Evolutionary conservation across 768 basidiomycete genomes (phyloP).

Genomic region (Peribolospora kevripleyi): DNA sequence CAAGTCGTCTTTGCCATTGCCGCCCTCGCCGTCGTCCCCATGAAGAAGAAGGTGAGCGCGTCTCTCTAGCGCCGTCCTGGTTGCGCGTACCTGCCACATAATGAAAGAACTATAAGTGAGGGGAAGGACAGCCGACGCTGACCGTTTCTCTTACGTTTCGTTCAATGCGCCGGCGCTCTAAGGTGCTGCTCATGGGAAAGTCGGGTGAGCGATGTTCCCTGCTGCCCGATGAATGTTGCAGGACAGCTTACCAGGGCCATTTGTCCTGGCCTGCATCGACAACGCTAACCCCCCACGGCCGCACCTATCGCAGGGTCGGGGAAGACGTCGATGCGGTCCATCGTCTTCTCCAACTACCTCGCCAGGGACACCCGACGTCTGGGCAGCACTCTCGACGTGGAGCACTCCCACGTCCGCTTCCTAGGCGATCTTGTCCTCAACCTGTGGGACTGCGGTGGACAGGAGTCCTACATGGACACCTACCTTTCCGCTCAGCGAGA

Average conservation of each 20-base stretch:
- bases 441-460: conserved; percentile 96
- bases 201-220: conserved; percentile 27
- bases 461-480: conserved; percentile 89
- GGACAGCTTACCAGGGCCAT: neutral
- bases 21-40: too few species aligned
- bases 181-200: conserved; percentile 97
- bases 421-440: conserved; percentile 87
- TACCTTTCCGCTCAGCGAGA: conserved; percentile 75
- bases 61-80: too few species aligned
- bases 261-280: neutral
- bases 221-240: neutral
- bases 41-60: too few species aligned
- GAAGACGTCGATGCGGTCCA: conserved; percentile 86
- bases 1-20: too few species aligned
- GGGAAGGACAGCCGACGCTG: too few species aligned
- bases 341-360: conserved; percentile 93
- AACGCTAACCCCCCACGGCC: neutral
- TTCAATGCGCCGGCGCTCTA: too few species aligned
- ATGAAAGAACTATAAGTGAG: too few species aligned
- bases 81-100: too few species aligned
- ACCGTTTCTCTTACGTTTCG: too few species aligned
- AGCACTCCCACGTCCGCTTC: conserved; percentile 91
- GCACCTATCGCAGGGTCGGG: conserved; percentile 21
- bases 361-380: conserved; percentile 73
- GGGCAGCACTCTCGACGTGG: conserved; percentile 92